phyloP scores from a whole-genome alignment of 208 protist species.

The Acanthamoeba triangularis region DNA sequence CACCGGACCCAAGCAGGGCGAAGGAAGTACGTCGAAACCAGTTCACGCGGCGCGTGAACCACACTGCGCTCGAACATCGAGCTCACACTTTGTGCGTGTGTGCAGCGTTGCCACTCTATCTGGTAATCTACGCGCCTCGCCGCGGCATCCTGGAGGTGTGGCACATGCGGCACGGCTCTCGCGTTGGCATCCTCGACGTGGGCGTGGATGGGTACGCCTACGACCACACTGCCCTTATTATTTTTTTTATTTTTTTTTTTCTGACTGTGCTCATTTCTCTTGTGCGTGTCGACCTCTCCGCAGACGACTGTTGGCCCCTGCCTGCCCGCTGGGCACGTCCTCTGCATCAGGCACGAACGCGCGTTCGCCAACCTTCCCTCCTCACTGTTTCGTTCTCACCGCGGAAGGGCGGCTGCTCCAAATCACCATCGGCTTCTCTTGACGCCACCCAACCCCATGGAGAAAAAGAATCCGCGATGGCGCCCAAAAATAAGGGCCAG shows the following conservation, averaged over 20 bases:
- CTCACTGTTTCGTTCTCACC: background rate
- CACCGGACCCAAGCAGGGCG: background rate
- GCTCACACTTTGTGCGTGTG: too few relatives aligned
- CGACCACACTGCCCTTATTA: background rate
- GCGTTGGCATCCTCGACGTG: slow-evolving; percentile 23
- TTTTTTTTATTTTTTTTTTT: too few relatives aligned
- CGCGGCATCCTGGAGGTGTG: slow-evolving; percentile 81
- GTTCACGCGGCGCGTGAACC: too few relatives aligned
- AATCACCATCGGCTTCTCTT: background rate
- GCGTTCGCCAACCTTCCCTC: background rate
- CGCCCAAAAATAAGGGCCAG: too few relatives aligned
- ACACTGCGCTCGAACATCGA: too few relatives aligned
- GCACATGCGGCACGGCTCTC: slow-evolving; percentile 69
- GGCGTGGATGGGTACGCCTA: background rate
- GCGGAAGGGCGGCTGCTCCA: background rate
- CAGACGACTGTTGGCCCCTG: background rate
- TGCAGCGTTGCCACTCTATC: slow-evolving; percentile 52
- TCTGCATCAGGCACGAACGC: background rate
- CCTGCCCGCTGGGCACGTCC: background rate
- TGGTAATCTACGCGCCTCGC: slow-evolving; percentile 80
- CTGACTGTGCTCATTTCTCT: background rate
- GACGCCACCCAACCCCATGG: too few relatives aligned
- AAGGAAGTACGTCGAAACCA: background rate
- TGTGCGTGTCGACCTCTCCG: background rate
- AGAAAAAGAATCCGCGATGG: too few relatives aligned